Base-by-base conservation (phyloP, 495 filamentous ascomycete genomes). In the Parathielavia hyrcaniae region DNA sequence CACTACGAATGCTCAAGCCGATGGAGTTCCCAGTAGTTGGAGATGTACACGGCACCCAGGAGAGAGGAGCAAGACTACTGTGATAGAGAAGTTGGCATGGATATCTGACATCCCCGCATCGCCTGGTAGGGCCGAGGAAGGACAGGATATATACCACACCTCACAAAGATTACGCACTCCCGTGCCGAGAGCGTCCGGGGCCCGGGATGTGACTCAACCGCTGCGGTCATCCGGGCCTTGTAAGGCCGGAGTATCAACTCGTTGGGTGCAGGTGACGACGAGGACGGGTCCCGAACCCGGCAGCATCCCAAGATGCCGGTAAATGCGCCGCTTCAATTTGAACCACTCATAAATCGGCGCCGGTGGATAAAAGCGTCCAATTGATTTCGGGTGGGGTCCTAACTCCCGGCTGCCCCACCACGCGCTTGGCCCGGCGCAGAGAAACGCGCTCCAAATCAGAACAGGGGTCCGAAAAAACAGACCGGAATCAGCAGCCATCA, bases 401-500 rank as follows among this genome's bases (percentile, higher is more conserved):
- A 9, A 36, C 40, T 35, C 12, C 10, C 7, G 34, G 20, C 35
- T 38, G 46, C 43, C 23, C 53, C 57, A 63, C n/a, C 53, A 34
- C 35, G 9, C 35, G 35, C 55, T 48, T 49, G 20, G 30, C 53
- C 55, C 38, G 48, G 50, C 51, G 34, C 52, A 19, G 35, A n/a
- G 26, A 8, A 53, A 23, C 63, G 51, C 58, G 51, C 48, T 53
- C 50, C 61, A 47, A 58, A 62, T 62, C 60, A 62, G 58, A 41
- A 19, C 54, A 61, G 48, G 35, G 41, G 55, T 32, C 2, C 26
- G 11, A 16, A 39, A 50, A 51, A 64, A 67, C 59, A 63, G 55
- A 65, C 58, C 61, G 61, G 66, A 67, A 68, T 65, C 63, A 65
- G 46, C 63, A 60, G 67, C 62, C 73, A 30, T 30, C 26, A 30